Conservation (phyloP, 306 rosid genomes). For the Lathyrus aphaca region DNA sequence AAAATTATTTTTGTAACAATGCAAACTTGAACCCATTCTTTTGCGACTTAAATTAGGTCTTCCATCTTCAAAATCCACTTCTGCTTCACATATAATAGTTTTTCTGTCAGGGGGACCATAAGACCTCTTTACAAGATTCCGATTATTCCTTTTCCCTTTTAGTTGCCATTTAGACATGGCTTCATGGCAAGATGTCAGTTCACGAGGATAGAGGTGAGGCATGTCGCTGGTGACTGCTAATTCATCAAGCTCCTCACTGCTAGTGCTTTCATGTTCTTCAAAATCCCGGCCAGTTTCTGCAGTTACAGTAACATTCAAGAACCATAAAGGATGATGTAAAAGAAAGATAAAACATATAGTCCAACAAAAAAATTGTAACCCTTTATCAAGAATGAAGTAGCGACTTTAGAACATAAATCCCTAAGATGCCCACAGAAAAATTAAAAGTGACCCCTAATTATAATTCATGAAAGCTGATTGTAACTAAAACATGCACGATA, state of each 20-base stretch:
- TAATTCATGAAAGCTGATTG: constrained; percentile 15
- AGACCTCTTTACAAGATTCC: constrained; percentile 65
- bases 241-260: constrained; percentile 70
- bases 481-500: constrained; percentile 25
- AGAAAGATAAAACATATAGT: constrained; percentile 15
- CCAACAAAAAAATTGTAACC: constrained; percentile 26
- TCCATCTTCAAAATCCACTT: constrained; percentile 62
- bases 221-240: constrained; percentile 58
- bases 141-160: constrained; percentile 88
- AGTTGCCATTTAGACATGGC: constrained; percentile 88
- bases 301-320: constrained; percentile 49
- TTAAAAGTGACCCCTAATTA: constrained; percentile 13
- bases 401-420: neutral
- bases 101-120: constrained; percentile 48
- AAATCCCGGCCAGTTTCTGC: constrained; percentile 59
- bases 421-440: constrained; percentile 19
- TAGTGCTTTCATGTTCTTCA: constrained; percentile 64
- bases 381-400: constrained; percentile 17
- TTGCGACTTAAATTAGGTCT: constrained; percentile 43
- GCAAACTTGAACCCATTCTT: constrained; percentile 34
- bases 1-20: constrained; percentile 43
- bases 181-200: constrained; percentile 54
- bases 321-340: constrained; percentile 35
- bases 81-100: constrained; percentile 51
- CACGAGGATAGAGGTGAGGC: constrained; percentile 62